A percentile compares a stretch with the other conserved stretches of the same genome.
Evolutionary conservation across 306 rosid genomes (phyloP).

Genomic region (Pyrus bretschneideri): DNA sequence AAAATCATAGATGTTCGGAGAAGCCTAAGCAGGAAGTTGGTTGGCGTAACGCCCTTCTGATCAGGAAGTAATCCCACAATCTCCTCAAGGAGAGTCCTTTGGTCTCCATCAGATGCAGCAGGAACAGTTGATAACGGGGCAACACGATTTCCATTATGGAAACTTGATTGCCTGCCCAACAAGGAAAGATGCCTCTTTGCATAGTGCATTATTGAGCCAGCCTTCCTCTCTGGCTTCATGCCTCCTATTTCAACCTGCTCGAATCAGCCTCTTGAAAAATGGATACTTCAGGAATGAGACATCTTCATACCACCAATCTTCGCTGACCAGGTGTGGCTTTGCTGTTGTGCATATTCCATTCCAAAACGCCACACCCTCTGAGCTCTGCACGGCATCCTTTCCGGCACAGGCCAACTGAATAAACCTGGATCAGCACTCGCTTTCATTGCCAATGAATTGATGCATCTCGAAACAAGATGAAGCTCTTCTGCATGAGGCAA

Average conservation of each 20-base stretch:
- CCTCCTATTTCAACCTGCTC: conserved; percentile 46
- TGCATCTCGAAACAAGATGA: conserved; percentile 67
- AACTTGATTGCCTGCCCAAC: conserved; percentile 48
- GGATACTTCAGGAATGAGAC: conserved; percentile 48
- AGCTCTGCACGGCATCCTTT: conserved; percentile 30
- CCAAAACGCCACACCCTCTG: conserved; percentile 50
- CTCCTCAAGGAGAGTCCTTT: conserved; percentile 70
- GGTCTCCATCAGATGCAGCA: conserved; percentile 46
- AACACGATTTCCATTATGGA: conserved; percentile 32
- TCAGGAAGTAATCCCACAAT: conserved; percentile 59
- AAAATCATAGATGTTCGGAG: conserved; percentile 63
- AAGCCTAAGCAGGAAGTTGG: conserved; percentile 59
- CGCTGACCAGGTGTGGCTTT: conserved; percentile 34
- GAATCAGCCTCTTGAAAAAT: conserved; percentile 55
- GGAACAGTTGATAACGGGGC: conserved; percentile 29
- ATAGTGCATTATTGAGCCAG: conserved; percentile 66
- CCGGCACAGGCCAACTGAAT: conserved; percentile 48
- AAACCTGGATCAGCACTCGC: conserved; percentile 61
- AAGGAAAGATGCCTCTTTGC: conserved; percentile 60
- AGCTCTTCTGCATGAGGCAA: conserved; percentile 67
- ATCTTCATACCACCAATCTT: conserved; percentile 94
- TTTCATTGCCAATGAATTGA: conserved; percentile 65
- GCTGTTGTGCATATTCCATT: conserved; percentile 51
- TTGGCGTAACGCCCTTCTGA: conserved; percentile 51
- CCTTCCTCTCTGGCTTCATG: conserved; percentile 51